phyloP scores from a whole-genome alignment of 441 rosid species.

The Theobroma grandiflorum region DNA sequence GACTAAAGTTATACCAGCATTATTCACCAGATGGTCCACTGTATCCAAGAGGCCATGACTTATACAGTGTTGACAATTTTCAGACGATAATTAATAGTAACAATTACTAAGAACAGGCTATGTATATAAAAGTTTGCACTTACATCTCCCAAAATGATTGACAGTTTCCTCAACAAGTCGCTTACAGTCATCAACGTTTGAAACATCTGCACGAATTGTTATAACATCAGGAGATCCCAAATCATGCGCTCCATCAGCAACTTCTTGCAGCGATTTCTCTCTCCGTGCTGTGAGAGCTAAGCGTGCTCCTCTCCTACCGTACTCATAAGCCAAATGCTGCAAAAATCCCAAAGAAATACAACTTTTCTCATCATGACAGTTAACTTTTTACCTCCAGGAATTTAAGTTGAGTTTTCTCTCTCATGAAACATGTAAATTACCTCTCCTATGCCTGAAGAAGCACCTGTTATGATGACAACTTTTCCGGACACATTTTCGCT shows the following conservation, averaged over 20 bases:
- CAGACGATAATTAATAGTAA: too few relatives aligned
- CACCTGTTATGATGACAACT: slow-evolving; percentile 78
- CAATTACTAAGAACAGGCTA: too few relatives aligned
- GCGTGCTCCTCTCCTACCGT: slow-evolving; percentile 67
- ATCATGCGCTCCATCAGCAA: slow-evolving; percentile 51
- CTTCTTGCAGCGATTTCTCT: slow-evolving; percentile 50
- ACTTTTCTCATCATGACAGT: background rate
- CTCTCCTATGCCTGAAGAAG: slow-evolving; percentile 84
- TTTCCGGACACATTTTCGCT: slow-evolving; percentile 59
- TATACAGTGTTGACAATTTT: too few relatives aligned
- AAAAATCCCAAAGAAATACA: slow-evolving; percentile 9
- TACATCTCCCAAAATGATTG: slow-evolving; percentile 59
- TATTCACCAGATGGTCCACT: slow-evolving; percentile 88
- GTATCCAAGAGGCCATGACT: slow-evolving; percentile 18
- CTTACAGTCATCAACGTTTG: slow-evolving; percentile 60
- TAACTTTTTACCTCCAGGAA: background rate
- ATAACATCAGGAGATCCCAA: slow-evolving; percentile 66
- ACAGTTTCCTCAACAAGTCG: slow-evolving; percentile 56
- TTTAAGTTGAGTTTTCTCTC: background rate
- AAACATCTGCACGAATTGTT: slow-evolving; percentile 55
- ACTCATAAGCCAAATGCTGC: slow-evolving; percentile 69
- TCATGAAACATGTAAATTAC: slow-evolving; percentile 19
- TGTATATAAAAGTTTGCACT: slow-evolving; percentile 20
- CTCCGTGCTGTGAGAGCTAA: slow-evolving; percentile 60
- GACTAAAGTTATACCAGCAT: slow-evolving; percentile 62